Evolutionary conservation across 2,329 filamentous ascomycete species (phyloP).

Genomic region (Penicillium expansum): DNA sequence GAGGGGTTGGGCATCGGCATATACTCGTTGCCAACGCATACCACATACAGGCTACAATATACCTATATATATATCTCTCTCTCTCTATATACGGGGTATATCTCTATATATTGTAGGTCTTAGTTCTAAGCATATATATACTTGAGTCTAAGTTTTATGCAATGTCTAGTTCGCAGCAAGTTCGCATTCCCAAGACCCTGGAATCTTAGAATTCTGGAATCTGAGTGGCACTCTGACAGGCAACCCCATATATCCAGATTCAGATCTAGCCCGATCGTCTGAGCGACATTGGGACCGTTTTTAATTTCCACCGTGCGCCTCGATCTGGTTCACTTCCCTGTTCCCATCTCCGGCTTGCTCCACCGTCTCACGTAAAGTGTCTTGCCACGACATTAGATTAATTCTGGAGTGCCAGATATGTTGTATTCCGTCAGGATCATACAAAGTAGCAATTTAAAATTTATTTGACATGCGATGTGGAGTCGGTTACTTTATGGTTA

Average conservation of each 20-base stretch:
- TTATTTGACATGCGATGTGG: background rate
- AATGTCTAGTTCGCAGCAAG: conserved; percentile 5
- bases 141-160: background rate
- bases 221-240: background rate
- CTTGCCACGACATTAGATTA: conserved; percentile 12
- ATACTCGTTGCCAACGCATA: conserved; percentile 2
- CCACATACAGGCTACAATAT: background rate
- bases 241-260: background rate
- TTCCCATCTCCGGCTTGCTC: conserved; percentile 17
- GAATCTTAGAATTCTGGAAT: background rate
- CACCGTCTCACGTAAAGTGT: conserved; percentile 22
- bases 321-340: conserved; percentile 22
- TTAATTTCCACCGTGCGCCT: conserved; percentile 20
- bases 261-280: background rate
- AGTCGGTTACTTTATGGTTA: background rate
- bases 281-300: conserved; percentile 4
- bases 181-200: conserved; percentile 8
- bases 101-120: background rate
- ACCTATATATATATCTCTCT: no score
- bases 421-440: background rate
- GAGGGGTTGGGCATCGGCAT: conserved; percentile 9
- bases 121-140: background rate
- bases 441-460: background rate
- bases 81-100: background rate
- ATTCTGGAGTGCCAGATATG: background rate